Evolutionary conservation across 306 rosid species (phyloP).

Genomic region (Prunus mira): DNA sequence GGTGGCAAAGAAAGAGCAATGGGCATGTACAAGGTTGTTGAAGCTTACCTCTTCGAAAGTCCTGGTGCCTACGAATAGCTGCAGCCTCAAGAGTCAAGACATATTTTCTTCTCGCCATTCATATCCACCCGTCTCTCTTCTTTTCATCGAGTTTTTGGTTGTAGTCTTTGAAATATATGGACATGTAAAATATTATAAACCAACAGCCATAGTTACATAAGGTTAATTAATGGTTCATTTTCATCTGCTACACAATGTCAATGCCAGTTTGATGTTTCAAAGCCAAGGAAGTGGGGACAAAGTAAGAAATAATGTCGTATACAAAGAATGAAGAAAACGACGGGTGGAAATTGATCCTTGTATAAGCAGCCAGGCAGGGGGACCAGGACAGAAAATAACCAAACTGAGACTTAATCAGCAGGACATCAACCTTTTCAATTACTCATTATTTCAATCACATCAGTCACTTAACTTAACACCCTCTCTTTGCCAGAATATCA

Average conservation of each 20-base stretch:
- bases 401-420: neutral
- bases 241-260: neutral
- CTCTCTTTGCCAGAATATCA: neutral
- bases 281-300: neutral
- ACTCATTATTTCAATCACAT: neutral
- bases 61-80: constrained; percentile 26
- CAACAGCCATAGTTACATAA: neutral
- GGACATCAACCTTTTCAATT: neutral
- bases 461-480: neutral
- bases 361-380: neutral
- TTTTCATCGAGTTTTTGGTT: neutral
- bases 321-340: neutral
- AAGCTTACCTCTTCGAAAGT: constrained; percentile 31
- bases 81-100: neutral
- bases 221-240: neutral
- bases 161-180: constrained; percentile 1
- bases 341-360: no score
- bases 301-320: neutral
- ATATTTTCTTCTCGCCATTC: no score
- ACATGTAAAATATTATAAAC: neutral
- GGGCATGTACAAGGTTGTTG: constrained; percentile 30
- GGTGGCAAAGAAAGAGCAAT: constrained; percentile 30
- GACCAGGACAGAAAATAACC: neutral
- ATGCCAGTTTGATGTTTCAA: constrained; percentile 4
- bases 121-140: no score